phyloP scores from a whole-genome alignment of 345 rosid genomes.

The Syzygium jambos region DNA sequence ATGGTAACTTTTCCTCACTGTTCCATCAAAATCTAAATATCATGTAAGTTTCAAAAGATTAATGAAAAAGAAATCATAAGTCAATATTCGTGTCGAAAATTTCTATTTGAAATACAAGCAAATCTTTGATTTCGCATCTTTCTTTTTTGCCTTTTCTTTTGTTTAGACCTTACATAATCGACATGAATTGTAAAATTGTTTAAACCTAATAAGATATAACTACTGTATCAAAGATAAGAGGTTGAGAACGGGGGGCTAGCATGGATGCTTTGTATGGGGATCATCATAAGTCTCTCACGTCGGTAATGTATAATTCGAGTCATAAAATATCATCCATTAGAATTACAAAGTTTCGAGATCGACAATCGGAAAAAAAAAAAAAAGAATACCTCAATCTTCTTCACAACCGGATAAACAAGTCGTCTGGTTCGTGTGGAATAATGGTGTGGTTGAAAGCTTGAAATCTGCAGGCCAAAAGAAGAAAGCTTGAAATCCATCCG shows the following conservation, averaged over 20 bases:
- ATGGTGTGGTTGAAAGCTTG: background rate
- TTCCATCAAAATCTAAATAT: too few relatives aligned
- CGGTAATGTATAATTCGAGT: too few relatives aligned
- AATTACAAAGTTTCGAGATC: background rate
- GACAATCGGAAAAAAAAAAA: background rate
- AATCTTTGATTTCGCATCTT: background rate
- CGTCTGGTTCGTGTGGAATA: background rate
- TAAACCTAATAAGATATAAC: too few relatives aligned
- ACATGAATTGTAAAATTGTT: background rate
- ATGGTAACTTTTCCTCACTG: too few relatives aligned
- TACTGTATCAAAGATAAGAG: too few relatives aligned
- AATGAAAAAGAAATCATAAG: too few relatives aligned
- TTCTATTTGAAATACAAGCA: background rate
- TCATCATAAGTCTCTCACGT: background rate
- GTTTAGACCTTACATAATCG: background rate
- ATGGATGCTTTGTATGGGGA: too few relatives aligned
- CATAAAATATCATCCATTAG: background rate
- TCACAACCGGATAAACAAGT: background rate
- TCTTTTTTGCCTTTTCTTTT: background rate
- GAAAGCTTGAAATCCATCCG: too few relatives aligned
- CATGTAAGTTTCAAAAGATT: too few relatives aligned
- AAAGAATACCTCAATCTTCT: too few relatives aligned
- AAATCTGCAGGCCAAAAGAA: too few relatives aligned
- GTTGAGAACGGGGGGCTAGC: background rate
- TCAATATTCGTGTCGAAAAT: background rate